phyloP scores from a whole-genome alignment of 73 alveolate species.

The Tetrahymena thermophila region DNA sequence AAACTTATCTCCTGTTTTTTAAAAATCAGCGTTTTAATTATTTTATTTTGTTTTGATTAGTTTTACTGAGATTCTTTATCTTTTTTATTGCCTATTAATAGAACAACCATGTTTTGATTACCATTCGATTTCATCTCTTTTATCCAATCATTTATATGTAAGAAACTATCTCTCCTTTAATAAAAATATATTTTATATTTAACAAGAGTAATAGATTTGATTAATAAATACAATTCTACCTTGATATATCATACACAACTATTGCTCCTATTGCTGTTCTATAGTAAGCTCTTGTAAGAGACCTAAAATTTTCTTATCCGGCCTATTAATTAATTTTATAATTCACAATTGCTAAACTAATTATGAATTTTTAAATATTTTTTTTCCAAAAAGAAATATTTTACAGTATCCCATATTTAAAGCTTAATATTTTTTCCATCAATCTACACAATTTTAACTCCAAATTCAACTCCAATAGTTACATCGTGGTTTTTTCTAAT shows the following conservation, averaged over 20 bases:
- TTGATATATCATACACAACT: conserved; percentile 54
- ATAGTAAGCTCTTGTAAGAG: conserved; percentile 54
- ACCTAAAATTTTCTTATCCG: conserved; percentile 52
- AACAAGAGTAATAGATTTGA: neutral
- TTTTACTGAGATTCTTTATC: conserved; percentile 37
- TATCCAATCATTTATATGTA: conserved; percentile 34
- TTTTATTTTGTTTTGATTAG: neutral
- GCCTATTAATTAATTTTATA: conserved; percentile 6
- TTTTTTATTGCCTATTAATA: conserved; percentile 43
- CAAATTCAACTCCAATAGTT: conserved; percentile 64
- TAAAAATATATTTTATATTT: neutral
- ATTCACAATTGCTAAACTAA: neutral
- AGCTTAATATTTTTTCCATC: conserved; percentile 48
- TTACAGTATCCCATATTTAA: conserved; percentile 62
- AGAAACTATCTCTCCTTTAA: conserved; percentile 33
- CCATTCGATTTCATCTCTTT: conserved; percentile 34
- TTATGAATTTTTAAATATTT: neutral
- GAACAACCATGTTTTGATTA: conserved; percentile 39
- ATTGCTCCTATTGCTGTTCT: conserved; percentile 60
- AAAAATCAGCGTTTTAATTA: neutral
- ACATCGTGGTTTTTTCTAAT: conserved; percentile 53
- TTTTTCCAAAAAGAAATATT: neutral
- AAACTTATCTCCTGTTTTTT: neutral
- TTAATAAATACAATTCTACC: neutral
- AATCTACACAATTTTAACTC: conserved; percentile 49